Conservation (phyloP, 495 filamentous ascomycete species). For the Aspergillus affinis region DNA sequence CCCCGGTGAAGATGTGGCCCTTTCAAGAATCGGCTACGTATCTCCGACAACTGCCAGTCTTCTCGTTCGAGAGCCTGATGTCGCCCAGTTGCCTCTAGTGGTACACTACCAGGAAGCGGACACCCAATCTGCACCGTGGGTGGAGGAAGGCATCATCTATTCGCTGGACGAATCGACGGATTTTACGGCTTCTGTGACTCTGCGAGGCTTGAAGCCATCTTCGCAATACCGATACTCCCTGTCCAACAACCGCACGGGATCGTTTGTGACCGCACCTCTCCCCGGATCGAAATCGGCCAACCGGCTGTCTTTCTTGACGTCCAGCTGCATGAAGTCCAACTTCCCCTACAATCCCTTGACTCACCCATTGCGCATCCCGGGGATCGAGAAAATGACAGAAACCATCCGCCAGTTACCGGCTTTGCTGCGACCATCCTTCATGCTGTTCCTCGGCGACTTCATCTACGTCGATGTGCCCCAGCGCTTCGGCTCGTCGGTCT, state of each 20-base stretch:
- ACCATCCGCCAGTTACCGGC: slow-evolving; percentile 59
- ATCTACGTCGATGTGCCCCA: slow-evolving; percentile 94
- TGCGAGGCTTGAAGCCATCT: slow-evolving; percentile 55
- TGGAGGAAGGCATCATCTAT: slow-evolving; percentile 60
- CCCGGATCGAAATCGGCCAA: slow-evolving; percentile 58
- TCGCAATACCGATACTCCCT: slow-evolving; percentile 77
- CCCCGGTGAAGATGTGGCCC: slow-evolving; percentile 71
- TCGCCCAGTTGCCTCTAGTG: slow-evolving; percentile 68
- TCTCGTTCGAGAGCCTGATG: slow-evolving; percentile 79
- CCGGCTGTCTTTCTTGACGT: slow-evolving; percentile 83
- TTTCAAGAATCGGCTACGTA: slow-evolving; percentile 82
- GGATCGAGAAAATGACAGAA: slow-evolving; percentile 63
- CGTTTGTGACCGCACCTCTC: slow-evolving; percentile 70
- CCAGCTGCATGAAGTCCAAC: slow-evolving; percentile 85
- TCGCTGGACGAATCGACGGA: slow-evolving; percentile 74
- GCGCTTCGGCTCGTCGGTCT: slow-evolving; percentile 66
- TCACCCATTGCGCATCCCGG: slow-evolving; percentile 79
- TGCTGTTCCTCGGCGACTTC: slow-evolving; percentile 99
- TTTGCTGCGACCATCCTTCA: slow-evolving; percentile 68
- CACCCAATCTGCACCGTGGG: slow-evolving; percentile 51
- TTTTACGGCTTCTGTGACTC: slow-evolving; percentile 65
- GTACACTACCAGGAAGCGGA: slow-evolving; percentile 55
- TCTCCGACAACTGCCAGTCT: slow-evolving; percentile 78
- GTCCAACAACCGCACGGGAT: slow-evolving; percentile 79
- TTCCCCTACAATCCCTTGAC: slow-evolving; percentile 83